Base-by-base conservation (phyloP, 2,329 filamentous ascomycete species). In the Ophiostoma ips region DNA sequence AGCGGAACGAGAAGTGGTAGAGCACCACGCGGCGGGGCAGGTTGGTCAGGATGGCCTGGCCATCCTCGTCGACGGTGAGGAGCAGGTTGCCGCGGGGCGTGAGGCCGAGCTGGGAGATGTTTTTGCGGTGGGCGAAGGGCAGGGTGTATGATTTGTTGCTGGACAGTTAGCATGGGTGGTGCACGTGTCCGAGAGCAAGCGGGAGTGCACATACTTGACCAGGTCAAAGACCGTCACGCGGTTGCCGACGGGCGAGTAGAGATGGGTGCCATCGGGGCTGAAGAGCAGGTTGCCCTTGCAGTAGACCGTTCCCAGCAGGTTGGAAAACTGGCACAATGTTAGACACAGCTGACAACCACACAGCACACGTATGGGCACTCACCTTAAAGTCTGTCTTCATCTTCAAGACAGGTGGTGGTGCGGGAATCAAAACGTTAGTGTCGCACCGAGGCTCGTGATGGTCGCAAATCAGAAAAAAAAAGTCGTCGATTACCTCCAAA, bases 321-420 rank as follows among this genome's bases (percentile, higher is more conserved):
- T 98, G 65, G 90, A 95, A 71, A 98, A 98, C 89, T 95, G 61
- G 2, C 28, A 16, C 33, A 28, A 28, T n/a, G 28, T 44, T 44
- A 44, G 28, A 3, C 12, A n/a, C 19, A 1, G 8, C 24, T 28
- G 24, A 28, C 8, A 28, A 28, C 24, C 33, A 34, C n/a, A n/a
- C n/a, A 9, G 33, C 33, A 34, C 5, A 11, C 31, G 13, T 13
- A 53, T 53, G 38, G 57, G 36, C 34, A 46, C 19, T 40, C 37
- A 94, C 90, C 81, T 92, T 94, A 68, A 96, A 98, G 70, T 96
- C 90, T 58, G 89, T 96, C 84, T 96, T 98, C 92, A 98, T 98
- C 65, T 80, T 64, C 4, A 28, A n/a, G n/a, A n/a, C n/a, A n/a
- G n/a, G 66, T 37, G 38, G 30, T n/a, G 16, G 40, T 15, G 34